Evolutionary conservation across 352 stramenopile species (phyloP).

Genomic region (Pythium insidiosum): DNA sequence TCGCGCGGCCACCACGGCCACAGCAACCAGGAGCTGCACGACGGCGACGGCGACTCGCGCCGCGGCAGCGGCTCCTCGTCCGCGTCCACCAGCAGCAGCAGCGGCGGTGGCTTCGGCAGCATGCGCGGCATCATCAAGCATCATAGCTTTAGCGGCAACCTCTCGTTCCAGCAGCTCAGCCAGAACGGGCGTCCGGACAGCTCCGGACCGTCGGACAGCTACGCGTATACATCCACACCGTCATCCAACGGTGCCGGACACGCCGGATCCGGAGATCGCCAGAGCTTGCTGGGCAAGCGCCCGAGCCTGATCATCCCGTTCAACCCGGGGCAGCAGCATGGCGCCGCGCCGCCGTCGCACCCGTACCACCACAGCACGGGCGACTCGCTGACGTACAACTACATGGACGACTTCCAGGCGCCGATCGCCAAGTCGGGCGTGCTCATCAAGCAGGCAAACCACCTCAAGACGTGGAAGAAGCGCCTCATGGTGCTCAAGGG

Average conservation of each 20-base stretch:
- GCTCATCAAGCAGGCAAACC: slow-evolving; percentile 82
- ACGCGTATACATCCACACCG: too few relatives aligned
- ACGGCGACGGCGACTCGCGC: slow-evolving; percentile 8
- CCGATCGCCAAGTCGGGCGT: slow-evolving; percentile 78
- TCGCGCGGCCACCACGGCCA: slow-evolving; percentile 5
- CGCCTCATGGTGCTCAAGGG: slow-evolving; percentile 84
- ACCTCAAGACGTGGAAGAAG: slow-evolving; percentile 88
- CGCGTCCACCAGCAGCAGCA: slow-evolving; percentile 8
- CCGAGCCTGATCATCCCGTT: slow-evolving; percentile 77
- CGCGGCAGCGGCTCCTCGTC: slow-evolving; percentile 9
- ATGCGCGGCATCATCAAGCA: slow-evolving; percentile 23
- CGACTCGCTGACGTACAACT: slow-evolving; percentile 25
- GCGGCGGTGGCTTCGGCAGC: slow-evolving; percentile 12
- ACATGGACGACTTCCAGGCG: slow-evolving; percentile 74
- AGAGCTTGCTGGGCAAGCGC: slow-evolving; percentile 58
- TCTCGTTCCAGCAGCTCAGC: slow-evolving; percentile 44
- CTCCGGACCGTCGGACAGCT: too few relatives aligned
- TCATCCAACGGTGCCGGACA: slow-evolving; percentile 3
- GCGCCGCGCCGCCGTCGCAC: slow-evolving; percentile 16
- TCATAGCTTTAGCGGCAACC: slow-evolving; percentile 65
- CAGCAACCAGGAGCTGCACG: slow-evolving; percentile 12
- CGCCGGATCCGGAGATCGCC: slow-evolving; percentile 24
- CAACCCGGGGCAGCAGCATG: slow-evolving; percentile 10
- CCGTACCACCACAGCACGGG: slow-evolving; percentile 8
- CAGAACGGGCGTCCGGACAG: too few relatives aligned